Base-by-base conservation (phyloP, 306 rosid genomes). In the Quercus mongolica region DNA sequence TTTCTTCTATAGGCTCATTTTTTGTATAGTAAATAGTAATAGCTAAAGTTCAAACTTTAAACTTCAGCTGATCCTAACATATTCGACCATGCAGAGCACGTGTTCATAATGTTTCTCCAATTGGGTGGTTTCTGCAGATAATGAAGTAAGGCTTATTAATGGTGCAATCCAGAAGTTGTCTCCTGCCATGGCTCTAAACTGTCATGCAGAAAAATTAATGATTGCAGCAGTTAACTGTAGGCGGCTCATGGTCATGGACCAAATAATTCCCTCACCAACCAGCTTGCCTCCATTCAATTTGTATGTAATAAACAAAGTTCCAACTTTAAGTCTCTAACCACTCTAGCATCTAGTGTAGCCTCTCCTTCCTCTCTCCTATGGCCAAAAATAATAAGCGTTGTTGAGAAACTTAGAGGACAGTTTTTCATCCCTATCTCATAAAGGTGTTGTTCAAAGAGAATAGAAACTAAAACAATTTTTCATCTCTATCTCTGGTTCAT, bases 171-270 rank as follows among this genome's bases (percentile, higher is more conserved):
- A 73, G 68, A 78, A 78, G 68, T 35, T 41, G 72, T 65, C 52
- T 26, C 61, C 51, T 56, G 4, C 19, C 75, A 55, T 20, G 14
- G 11, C 26, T 61, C 44, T 62, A 65, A 20, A 33, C 38, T 62
- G 65, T 35, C 74, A 71, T 38, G 71, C 82, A 71, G 57, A 63
- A 7, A 0, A 44, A 56, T 62, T 17, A 54, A 82, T 65, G 38
- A 38, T 33, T 69, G 26, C 4, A 14, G 52, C 44, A n/a, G 69
- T 52, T 65, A 78, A 73, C 31, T 21, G 67, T 65, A 8, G 46
- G 79, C 56, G 38, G 15, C 69, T 64, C 8, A 72, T 54, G 82
- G 65, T 64, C 19, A 64, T 54, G 82, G 71, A 82, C 81, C 85
- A 73, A 65, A 41, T 15, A 69, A n/a, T 73, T 67, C 63, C 18